Percentiles rank a stretch among this genome's conserved stretches.
phyloP scores from a whole-genome alignment of 805 yeast genomes.

The Tetrapisispora iriomotensis region DNA sequence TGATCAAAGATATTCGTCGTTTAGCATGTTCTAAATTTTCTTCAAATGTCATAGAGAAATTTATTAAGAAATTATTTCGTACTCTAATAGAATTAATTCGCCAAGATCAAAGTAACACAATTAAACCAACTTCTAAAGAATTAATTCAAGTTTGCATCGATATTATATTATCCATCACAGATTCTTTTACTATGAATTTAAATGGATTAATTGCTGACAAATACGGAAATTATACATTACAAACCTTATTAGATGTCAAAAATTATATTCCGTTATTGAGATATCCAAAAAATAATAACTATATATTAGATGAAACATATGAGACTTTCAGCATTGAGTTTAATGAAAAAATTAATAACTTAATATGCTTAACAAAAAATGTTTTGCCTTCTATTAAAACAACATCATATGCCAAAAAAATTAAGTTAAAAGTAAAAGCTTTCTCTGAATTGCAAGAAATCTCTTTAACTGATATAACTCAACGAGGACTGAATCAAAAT shows the following conservation, averaged over 20 bases:
- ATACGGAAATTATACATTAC: constrained; percentile 90
- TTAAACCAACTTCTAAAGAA: constrained; percentile 18
- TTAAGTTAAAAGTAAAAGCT: constrained; percentile 31
- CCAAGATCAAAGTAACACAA: constrained; percentile 4
- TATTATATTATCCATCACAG: constrained; percentile 36
- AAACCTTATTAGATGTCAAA: constrained; percentile 65
- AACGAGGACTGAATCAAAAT: constrained; percentile 7
- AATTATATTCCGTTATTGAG: constrained; percentile 25
- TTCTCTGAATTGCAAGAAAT: constrained; percentile 22
- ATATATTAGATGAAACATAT: constrained; percentile 18
- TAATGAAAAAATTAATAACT: constrained; percentile 10
- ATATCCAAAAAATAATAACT: constrained; percentile 20
- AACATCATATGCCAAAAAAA: constrained; percentile 30
- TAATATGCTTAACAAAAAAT: constrained; percentile 13
- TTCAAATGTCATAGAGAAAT: constrained; percentile 92
- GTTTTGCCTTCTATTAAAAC: constrained; percentile 15
- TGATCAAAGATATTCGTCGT: constrained; percentile 29
- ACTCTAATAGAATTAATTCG: constrained; percentile 2
- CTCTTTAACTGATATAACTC: constrained; percentile 12
- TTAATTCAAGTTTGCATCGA: constrained; percentile 26
- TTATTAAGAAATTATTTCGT: constrained; percentile 44
- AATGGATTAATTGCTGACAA: constrained; percentile 74
- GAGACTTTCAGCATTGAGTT: constrained; percentile 16
- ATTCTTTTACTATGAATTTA: constrained; percentile 44
- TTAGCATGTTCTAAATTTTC: constrained; percentile 83